phyloP scores from a whole-genome alignment of 306 rosid species.

The Amphicarpaea edgeworthii region DNA sequence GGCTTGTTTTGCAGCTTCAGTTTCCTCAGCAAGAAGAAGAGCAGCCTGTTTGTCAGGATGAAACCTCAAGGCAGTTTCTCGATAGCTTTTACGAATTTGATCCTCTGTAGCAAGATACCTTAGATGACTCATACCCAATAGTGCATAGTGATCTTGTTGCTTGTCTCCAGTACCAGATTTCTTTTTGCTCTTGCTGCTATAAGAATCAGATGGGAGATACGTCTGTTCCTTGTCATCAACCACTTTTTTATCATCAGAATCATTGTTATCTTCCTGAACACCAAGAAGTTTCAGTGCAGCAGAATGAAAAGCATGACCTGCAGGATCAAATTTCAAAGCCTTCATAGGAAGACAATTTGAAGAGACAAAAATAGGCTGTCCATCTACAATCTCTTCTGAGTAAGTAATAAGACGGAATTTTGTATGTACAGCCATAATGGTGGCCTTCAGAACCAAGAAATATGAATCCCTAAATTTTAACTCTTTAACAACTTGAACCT shows the following conservation, averaged over 20 bases:
- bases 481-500: slow-evolving; percentile 35
- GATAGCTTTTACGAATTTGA: slow-evolving; percentile 88
- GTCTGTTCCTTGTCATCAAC: slow-evolving; percentile 70
- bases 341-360: slow-evolving; percentile 86
- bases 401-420: slow-evolving; percentile 64
- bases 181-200: slow-evolving; percentile 90
- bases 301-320: slow-evolving; percentile 88
- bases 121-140: slow-evolving; percentile 87
- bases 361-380: slow-evolving; percentile 78
- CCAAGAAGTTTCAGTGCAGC: slow-evolving; percentile 82
- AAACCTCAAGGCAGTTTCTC: slow-evolving; percentile 92
- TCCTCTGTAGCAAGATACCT: slow-evolving; percentile 98
- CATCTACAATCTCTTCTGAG: slow-evolving; percentile 81
- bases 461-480: slow-evolving; percentile 10
- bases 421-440: slow-evolving; percentile 59
- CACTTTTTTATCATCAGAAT: slow-evolving; percentile 56
- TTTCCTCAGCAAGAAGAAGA: slow-evolving; percentile 81
- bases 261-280: slow-evolving; percentile 58
- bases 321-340: slow-evolving; percentile 79
- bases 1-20: slow-evolving; percentile 81
- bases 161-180: slow-evolving; percentile 75
- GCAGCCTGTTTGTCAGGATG: slow-evolving; percentile 99
- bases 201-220: slow-evolving; percentile 75
- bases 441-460: slow-evolving; percentile 35
- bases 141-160: slow-evolving; percentile 95